Evolutionary conservation across 2,329 filamentous ascomycete species (phyloP).

Genomic region (Penicillium thymicola): DNA sequence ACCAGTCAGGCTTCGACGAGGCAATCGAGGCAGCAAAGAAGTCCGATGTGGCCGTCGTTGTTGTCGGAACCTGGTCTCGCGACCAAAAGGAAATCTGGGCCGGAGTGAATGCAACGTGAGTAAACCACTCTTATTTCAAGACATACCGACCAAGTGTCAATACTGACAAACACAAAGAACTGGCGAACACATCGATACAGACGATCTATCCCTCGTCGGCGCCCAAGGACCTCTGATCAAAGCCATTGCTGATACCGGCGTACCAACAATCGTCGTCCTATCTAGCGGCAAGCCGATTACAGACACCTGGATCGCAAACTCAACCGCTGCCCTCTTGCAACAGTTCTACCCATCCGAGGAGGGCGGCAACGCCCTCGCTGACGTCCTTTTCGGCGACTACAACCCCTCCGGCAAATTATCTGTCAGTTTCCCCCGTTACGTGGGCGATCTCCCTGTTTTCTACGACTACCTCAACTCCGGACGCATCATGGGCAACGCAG

Average conservation of each 20-base stretch:
- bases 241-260: conserved; percentile 65
- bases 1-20: conserved; percentile 64
- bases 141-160: neutral
- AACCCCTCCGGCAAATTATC: conserved; percentile 65
- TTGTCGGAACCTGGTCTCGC: conserved; percentile 72
- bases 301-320: conserved; percentile 67
- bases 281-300: conserved; percentile 69
- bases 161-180: conserved; percentile 40
- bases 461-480: conserved; percentile 71
- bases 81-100: conserved; percentile 70
- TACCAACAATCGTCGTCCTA: conserved; percentile 66
- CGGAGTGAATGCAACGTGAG: conserved; percentile 63
- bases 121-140: neutral
- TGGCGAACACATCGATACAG: conserved; percentile 68
- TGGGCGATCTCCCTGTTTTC: conserved; percentile 66
- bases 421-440: conserved; percentile 64
- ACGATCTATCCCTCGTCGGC: conserved; percentile 63
- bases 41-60: conserved; percentile 68
- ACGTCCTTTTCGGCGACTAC: conserved; percentile 62
- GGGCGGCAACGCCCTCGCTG: conserved; percentile 64
- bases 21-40: conserved; percentile 63
- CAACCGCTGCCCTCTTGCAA: conserved; percentile 64
- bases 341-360: conserved; percentile 73
- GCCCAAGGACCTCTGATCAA: conserved; percentile 65
- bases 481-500: conserved; percentile 53